These are phyloP conservation scores for Candida cerambycidarum DNA, from an alignment of 805 yeast genomes.

Conservation along the genomic window DNA sequence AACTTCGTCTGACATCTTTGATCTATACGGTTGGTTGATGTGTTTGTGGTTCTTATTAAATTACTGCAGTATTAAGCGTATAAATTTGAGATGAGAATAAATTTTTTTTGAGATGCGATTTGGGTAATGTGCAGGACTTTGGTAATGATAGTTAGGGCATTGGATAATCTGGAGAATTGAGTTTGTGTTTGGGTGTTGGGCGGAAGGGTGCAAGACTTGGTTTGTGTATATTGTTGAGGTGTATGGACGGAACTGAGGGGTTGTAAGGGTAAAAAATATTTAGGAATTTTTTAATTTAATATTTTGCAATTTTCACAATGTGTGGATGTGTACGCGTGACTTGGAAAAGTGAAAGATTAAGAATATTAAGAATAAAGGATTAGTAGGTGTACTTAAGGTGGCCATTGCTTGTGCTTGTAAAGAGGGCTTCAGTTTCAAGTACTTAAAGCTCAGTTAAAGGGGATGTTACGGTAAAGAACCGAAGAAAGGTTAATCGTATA, in stretches of 20 bases:
- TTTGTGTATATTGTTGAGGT: not conserved
- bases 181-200: not conserved
- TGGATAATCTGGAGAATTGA: conserved; percentile 1
- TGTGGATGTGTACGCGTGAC: too few species aligned
- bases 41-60: not conserved
- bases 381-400: too few species aligned
- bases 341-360: too few species aligned
- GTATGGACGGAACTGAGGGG: not conserved
- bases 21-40: not conserved
- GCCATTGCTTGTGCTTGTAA: too few species aligned
- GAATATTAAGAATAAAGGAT: too few species aligned
- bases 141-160: not conserved
- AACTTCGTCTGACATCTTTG: conserved; percentile 65
- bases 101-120: conserved; percentile 11
- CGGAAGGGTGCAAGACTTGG: not conserved
- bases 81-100: conserved; percentile 7
- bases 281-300: too few species aligned
- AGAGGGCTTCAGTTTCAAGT: too few species aligned
- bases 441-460: too few species aligned
- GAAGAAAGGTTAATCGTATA: too few species aligned
- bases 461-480: too few species aligned
- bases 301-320: not conserved
- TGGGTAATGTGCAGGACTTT: conserved; percentile 9
- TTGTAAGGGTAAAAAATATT: too few species aligned
- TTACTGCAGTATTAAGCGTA: not conserved